Base-by-base conservation (phyloP, 176 grass and related monocot genomes). In the Aegilops umbellulata region DNA sequence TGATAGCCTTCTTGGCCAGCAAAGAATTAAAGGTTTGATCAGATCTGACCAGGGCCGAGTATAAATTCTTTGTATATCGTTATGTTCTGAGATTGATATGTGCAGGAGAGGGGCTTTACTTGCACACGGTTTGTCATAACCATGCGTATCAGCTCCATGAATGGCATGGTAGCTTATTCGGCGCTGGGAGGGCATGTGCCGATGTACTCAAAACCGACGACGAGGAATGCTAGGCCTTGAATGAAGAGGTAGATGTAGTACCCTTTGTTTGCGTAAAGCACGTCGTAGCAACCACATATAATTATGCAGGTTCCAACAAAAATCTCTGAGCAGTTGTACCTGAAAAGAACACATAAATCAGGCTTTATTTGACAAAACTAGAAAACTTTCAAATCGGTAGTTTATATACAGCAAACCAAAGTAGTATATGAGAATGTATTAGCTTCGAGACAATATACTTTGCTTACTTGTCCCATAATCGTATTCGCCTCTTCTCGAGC, bases 221-320 rank as follows among this genome's bases (percentile, higher is more conserved):
- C 79, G 26, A 98, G 86, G 76, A 98, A 98, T 78, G 92, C 82
- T 4, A 86, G 44, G 26, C 93, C 87, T 82, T 95, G 96, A 83
- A 92, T 35, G 74, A 92, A 91, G 62, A 98, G 92, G 69, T 84
- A 98, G 58, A 95, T 83, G 84, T 74, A 95, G 69, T 98, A 98
- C 78, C 92, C 90, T 78, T 89, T 95, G 2, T 92, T 91, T 35
- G 91, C 69, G 46, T 91, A 84, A 46, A 84, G 1, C 68, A 94
- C 13, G 10, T 98, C 96, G 17, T 98, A 98, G 51, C 8, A 89
- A 51, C 91, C 96, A 41, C 90, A 95, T 49, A 91, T 36, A 12
- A 98, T 62, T 72, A 95, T 81, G 72, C 51, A 98, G 51, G 69
- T 76, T 73, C 93, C 91, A 78, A 95, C 88, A 3, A 80, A 72